Evolutionary conservation across 495 filamentous ascomycete genomes (phyloP), one percentile per base, ranked within the genome.

Genomic region (Hypoxylon perforatum): DNA sequence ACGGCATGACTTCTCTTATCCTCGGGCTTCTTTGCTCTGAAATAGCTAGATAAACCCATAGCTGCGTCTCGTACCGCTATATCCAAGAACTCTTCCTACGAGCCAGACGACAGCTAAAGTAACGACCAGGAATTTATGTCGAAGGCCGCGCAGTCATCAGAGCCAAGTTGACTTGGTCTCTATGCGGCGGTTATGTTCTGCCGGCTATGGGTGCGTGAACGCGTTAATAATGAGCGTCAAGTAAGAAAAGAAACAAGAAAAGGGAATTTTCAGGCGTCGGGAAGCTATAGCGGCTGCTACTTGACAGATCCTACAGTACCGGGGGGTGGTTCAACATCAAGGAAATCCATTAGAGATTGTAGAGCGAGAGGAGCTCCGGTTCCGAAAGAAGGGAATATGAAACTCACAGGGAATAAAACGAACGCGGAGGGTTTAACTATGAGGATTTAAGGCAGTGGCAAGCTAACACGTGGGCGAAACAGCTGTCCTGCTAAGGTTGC

Each of bases 31-130:
- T 81, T 75, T 9, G 81, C 78, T 75, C 84, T 87, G 81, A 90
- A 89, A 60, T 89, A 90, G 69, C 75, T 84, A 45, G 74, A 80
- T 46, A 90, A 61, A 25, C 87, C 87, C 88, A 90, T 90, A 39
- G 4, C 14, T 5, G 12, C 21, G 6, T 10, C 0, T 19, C 41
- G 22, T 44, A 28, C 11, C 4, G 15, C 11, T 22, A 4, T 33
- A 25, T 21, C 12, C 10, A 25, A 19, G 15, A 41, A 0, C 5
- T 12, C 21, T 9, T 12, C 8, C 15, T 22, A 21, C 45, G 21
- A 12, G 14, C 10, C 11, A 48, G 45, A 48, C 10, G 12, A 48
- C 1, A 28, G 11, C n/a, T n/a, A n/a, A n/a, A n/a, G n/a, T n/a
- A n/a, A n/a, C n/a, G n/a, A 25, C 45, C 45, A 41, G 38, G 14